Evolutionary conservation across 2,329 filamentous ascomycete genomes (phyloP), one percentile per base, ranked within the genome.

Genomic region (Davidsoniella neocaledoniae): DNA sequence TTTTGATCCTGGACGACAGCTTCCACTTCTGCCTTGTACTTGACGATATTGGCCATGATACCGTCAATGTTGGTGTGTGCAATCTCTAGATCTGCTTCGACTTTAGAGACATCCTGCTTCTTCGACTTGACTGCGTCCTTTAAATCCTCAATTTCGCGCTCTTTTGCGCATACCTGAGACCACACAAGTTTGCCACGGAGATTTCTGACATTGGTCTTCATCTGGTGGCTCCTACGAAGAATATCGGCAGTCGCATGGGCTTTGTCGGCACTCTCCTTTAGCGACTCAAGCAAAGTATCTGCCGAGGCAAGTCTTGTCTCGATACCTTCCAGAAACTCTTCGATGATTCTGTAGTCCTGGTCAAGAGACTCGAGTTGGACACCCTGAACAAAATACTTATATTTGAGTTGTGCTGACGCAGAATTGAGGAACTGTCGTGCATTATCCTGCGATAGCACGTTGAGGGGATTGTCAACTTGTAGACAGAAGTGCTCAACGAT

Each of bases 381-480:
- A 23, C 91, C 91, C 58, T 88, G 86, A 53, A 94, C 76, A 60
- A 98, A 98, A 59, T 95, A 95, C 57, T 86, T 91, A 70, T 96
- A 98, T 62, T 98, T 98, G 53, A 90, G 80, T 3, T 76, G 68
- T 0, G 87, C 77, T 2, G 79, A 83, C 10, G 91, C 90, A 36
- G 81, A 77, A 59, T 90, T 94, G 41, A 98, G 73, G 58, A 98
- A 98, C 52, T 94, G 84, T 9, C 91, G 79, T 9, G 91, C 91
- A 64, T 88, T 87, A 61, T 98, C 91, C 63, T 98, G 91, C 0
- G 88, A 94, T 16, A 98, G 72, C 5, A 96, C 84, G 53, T 93
- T 96, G 68, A 98, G 81, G 0, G 91, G 91, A 57, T 98, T 98
- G 60, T 96, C 90, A 51, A 98, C 86, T 62, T 96, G 90, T 40